These are phyloP conservation scores for Paracoccidioides brasiliensis DNA, from an alignment of 2,329 filamentous ascomycete genomes.

Conservation along the genomic window DNA sequence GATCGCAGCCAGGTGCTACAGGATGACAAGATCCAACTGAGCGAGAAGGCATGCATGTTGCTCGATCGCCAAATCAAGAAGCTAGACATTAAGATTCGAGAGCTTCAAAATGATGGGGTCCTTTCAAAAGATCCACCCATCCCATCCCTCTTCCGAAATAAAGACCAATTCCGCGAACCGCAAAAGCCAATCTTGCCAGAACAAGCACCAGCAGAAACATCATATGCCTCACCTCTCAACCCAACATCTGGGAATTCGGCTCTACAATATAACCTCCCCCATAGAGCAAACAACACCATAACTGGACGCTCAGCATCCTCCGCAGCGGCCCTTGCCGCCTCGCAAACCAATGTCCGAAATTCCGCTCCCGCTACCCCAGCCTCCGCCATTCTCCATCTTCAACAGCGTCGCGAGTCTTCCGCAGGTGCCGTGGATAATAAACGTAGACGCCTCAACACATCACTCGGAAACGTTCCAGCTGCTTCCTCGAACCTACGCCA, in stretches of 20 bases:
- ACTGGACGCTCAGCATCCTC: conserved; percentile 14
- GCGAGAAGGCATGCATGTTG: conserved; percentile 46
- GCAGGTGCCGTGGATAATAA: conserved; percentile 43
- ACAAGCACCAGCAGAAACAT: conserved; percentile 29
- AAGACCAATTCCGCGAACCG: conserved; percentile 30
- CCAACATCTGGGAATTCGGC: conserved; percentile 43
- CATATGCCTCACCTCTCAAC: conserved; percentile 37
- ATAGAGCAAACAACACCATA: conserved; percentile 32
- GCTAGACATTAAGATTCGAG: conserved; percentile 48
- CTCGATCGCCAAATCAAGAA: conserved; percentile 52
- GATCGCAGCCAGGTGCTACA: conserved; percentile 46
- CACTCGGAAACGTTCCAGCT: conserved; percentile 40
- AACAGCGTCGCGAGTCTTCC: conserved; percentile 41
- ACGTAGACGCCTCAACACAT: conserved; percentile 43
- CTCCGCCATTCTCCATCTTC: conserved; percentile 25
- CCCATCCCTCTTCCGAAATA: conserved; percentile 42
- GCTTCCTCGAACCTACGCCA: conserved; percentile 45
- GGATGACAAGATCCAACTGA: conserved; percentile 48
- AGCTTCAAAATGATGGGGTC: conserved; percentile 46
- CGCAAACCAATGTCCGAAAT: conserved; percentile 24
- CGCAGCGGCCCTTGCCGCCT: conserved; percentile 30
- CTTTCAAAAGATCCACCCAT: conserved; percentile 46
- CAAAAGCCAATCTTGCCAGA: conserved; percentile 40
- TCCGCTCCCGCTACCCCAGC: conserved; percentile 35
- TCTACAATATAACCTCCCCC: conserved; percentile 39